These are phyloP conservation scores for Rubia occidens DNA, from an alignment of 305 asterid species.

Conservation along the genomic window DNA sequence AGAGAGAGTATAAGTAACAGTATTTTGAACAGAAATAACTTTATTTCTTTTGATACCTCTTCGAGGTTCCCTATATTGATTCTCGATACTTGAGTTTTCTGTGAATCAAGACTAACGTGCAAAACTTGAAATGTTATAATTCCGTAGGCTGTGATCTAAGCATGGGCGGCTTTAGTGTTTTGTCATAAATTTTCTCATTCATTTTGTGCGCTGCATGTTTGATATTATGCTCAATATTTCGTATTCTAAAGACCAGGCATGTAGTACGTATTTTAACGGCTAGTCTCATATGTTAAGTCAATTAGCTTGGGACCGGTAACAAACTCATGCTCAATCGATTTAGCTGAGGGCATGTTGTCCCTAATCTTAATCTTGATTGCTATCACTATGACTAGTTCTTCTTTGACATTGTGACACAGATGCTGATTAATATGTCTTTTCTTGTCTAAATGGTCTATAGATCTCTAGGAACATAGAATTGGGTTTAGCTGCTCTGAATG, in stretches of 20 bases:
- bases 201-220: background rate
- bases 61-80: background rate
- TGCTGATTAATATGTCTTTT: slow-evolving; percentile 8
- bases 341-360: background rate
- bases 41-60: background rate
- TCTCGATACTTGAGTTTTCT: background rate
- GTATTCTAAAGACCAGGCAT: background rate
- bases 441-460: slow-evolving; percentile 26
- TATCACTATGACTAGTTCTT: background rate
- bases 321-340: background rate
- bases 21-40: background rate
- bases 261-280: background rate
- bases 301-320: background rate
- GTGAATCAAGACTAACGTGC: background rate
- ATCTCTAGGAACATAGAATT: slow-evolving; percentile 67
- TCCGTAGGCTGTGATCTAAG: background rate
- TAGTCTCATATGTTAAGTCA: background rate
- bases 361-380: background rate
- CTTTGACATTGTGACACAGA: background rate
- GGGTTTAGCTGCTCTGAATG: slow-evolving; percentile 77
- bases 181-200: background rate
- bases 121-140: background rate
- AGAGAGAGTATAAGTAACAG: background rate
- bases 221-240: background rate
- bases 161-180: background rate